A percentile compares a stretch with the other conserved stretches of the same genome.
phyloP scores from a whole-genome alignment of 2,329 filamentous ascomycete species.

The Colletotrichum liriopes region DNA sequence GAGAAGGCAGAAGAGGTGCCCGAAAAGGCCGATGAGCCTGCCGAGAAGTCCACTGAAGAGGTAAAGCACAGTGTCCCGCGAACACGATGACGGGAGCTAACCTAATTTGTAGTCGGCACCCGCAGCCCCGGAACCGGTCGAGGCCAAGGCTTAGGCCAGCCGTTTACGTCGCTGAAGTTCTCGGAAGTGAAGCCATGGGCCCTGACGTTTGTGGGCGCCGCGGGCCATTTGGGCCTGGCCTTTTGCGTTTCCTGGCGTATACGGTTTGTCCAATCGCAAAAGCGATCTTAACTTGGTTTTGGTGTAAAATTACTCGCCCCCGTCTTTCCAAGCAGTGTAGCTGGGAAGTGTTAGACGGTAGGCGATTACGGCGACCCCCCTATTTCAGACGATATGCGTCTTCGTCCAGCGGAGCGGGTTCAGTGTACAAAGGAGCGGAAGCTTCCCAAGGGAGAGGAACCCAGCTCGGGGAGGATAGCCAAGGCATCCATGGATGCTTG shows the following conservation, averaged over 20 bases:
- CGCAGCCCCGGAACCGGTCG: conserved; percentile 54
- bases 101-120: conserved; percentile 41
- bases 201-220: conserved; percentile 21
- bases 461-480: conserved; percentile 15
- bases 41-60: conserved; percentile 52
- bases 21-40: conserved; percentile 44
- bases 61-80: conserved; percentile 46
- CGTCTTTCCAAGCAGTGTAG: conserved; percentile 19
- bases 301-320: conserved; percentile 42
- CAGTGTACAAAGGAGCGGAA: conserved; percentile 36
- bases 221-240: conserved; percentile 24
- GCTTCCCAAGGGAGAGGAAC: conserved; percentile 21
- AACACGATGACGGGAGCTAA: conserved; percentile 13
- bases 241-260: conserved; percentile 44
- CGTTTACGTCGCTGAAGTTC: conserved; percentile 22
- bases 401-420: conserved; percentile 31
- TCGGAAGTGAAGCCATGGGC: conserved; percentile 32
- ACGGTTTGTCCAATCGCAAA: conserved; percentile 41
- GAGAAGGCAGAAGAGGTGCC: conserved; percentile 52
- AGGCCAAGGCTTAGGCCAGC: conserved; percentile 53
- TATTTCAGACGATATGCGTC: conserved; percentile 15
- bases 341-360: conserved; percentile 30
- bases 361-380: conserved; percentile 20
- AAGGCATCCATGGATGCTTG: conserved; percentile 16
- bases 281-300: conserved; percentile 39